Base-by-base conservation (phyloP, 1,284 basidiomycete genomes). In the Caloboletus inedulis region DNA sequence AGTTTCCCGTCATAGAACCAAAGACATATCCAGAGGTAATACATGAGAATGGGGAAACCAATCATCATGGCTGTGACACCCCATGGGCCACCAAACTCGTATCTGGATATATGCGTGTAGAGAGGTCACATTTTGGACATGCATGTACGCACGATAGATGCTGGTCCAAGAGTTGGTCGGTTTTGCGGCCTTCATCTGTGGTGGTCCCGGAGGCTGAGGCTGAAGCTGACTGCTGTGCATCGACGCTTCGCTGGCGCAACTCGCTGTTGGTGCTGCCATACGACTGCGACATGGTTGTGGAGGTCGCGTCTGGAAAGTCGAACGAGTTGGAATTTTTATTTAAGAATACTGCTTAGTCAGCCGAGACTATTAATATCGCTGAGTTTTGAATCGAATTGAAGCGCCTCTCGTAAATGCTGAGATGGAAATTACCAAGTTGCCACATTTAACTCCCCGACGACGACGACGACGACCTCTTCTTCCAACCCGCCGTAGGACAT, bases 21-120 rank as follows among this genome's bases (percentile, higher is more conserved):
- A 36, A 98, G 80, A 66, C 97, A 99, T 61, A 94, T 93, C 92
- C 94, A 98, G 60, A 99, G 84, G 75, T 99, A 99, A 74, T 98
- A 98, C 95, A 94, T 93, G 57, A 92, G 78, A 35, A 86, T 71
- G 0, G 96, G 96, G 72, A 99, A 99, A 48, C 90, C 85, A 29
- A 87, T 79, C 90, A 99, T 99, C 78, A 99, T 98, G 29, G 89
- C 89, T 10, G 85, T 74, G 39, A 95, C 93, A 43, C 97, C 96
- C 73, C 80, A 78, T 40, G 96, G 95, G 8, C 96, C 96, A 60
- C 96, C 97, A 65, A 99, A 99, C 73, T 99, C 95, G 74, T 91
- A 97, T 36, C 89, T 92, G 41, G 19, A 53, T 46, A n/a, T 6
- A n/a, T 7, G 10, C 12, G 33, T 61, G 56, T 58, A 51, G 19